Percentiles rank a stretch among this genome's conserved stretches.
Conservation (phyloP, 1,284 basidiomycete genomes). For the Trichosporon ovoides region DNA sequence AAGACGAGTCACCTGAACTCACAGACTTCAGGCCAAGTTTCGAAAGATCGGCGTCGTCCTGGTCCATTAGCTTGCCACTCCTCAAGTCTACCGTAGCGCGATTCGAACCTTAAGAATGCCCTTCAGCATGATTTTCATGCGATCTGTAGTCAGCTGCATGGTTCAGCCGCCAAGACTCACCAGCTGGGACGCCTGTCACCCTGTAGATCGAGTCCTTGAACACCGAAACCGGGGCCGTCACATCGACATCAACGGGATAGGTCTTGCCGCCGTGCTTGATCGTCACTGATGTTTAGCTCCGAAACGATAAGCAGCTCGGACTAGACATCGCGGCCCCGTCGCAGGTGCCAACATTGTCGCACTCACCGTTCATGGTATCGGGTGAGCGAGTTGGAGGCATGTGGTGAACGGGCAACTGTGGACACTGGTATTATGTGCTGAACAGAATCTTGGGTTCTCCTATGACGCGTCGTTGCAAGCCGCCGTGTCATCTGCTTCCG, state of each 20-base stretch:
- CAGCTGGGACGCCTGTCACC: slow-evolving; percentile 71
- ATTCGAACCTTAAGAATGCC: slow-evolving; percentile 52
- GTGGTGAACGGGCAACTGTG: not conserved
- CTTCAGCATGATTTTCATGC: slow-evolving; percentile 97
- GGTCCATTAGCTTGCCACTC: not conserved
- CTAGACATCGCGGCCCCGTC: not conserved
- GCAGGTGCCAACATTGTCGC: not conserved
- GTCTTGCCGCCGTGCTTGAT: slow-evolving; percentile 88
- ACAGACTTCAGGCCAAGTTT: slow-evolving; percentile 77
- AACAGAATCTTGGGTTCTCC: not conserved
- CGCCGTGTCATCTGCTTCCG: not conserved
- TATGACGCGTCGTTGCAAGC: slow-evolving; percentile 2
- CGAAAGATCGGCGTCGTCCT: slow-evolving; percentile 81
- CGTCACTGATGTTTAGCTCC: slow-evolving; percentile 54
- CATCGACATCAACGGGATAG: slow-evolving; percentile 53
- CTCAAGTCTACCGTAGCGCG: not conserved
- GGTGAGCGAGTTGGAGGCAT: slow-evolving; percentile 4
- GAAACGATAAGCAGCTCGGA: not conserved
- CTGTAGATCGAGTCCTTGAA: slow-evolving; percentile 82
- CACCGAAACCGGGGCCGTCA: slow-evolving; percentile 55
- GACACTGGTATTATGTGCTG: not conserved
- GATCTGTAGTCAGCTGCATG: slow-evolving; percentile 52
- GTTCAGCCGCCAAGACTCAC: slow-evolving; percentile 19
- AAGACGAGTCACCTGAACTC: slow-evolving; percentile 26
- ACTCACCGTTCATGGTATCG: slow-evolving; percentile 2